Conservation (phyloP, 2,329 filamentous ascomycete species). For the Colletotrichum higginsianum region DNA sequence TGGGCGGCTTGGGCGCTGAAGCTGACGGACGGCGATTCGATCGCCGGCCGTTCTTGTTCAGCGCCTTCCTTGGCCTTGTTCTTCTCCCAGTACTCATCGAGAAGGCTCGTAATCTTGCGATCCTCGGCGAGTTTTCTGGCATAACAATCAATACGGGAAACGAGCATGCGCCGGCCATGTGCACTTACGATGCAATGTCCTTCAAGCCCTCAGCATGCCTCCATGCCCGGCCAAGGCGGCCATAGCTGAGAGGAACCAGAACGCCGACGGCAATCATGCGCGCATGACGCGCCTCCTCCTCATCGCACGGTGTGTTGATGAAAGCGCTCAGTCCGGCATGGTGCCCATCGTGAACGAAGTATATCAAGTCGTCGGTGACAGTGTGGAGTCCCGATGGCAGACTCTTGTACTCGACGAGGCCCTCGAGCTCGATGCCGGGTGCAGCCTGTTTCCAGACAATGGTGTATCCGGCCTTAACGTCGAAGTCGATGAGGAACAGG, state of each 20-base stretch:
- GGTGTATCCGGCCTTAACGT: slow-evolving; percentile 92
- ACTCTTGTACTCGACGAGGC: slow-evolving; percentile 95
- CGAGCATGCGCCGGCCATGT: slow-evolving; percentile 42
- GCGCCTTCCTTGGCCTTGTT: slow-evolving; percentile 62
- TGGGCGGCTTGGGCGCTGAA: slow-evolving; percentile 55
- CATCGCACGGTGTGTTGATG: slow-evolving; percentile 84
- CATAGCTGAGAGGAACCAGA: slow-evolving; percentile 87
- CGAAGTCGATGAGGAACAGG: slow-evolving; percentile 91
- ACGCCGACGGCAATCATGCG: slow-evolving; percentile 94
- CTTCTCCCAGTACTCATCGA: slow-evolving; percentile 87
- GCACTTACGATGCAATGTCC: slow-evolving; percentile 77
- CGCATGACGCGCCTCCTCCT: slow-evolving; percentile 84
- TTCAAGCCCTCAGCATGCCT: slow-evolving; percentile 84
- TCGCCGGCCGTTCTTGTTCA: slow-evolving; percentile 56
- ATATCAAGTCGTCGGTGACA: slow-evolving; percentile 89
- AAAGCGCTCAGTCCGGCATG: slow-evolving; percentile 95
- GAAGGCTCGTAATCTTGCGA: slow-evolving; percentile 70
- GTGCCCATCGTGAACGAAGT: slow-evolving; percentile 87
- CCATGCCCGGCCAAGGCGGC: slow-evolving; percentile 90
- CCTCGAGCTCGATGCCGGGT: slow-evolving; percentile 81
- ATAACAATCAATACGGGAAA: slow-evolving; percentile 44
- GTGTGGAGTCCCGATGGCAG: slow-evolving; percentile 94
- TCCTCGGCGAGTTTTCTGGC: slow-evolving; percentile 74
- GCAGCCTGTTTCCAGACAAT: slow-evolving; percentile 88
- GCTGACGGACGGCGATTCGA: slow-evolving; percentile 66